A percentile compares a stretch with the other conserved stretches of the same genome.
Conservation (phyloP, 352 stramenopile genomes). For the Phytophthora cactorum region DNA sequence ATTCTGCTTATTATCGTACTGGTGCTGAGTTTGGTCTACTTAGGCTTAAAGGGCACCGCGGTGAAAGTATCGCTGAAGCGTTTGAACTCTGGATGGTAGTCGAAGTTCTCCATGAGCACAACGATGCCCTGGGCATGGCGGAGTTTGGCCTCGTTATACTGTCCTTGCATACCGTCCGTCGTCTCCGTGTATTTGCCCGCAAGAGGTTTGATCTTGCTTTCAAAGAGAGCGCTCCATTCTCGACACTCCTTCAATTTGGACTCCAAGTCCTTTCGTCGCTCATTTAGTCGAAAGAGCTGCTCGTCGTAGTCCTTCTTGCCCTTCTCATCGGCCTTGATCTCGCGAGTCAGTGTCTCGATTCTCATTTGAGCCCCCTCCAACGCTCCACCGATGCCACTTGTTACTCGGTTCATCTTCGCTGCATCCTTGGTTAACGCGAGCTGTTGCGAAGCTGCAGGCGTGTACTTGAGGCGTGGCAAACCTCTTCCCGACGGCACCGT, state of each 20-base stretch:
- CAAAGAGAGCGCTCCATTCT: slow-evolving; percentile 73
- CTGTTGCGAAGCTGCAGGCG: slow-evolving; percentile 46
- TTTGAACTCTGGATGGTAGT: slow-evolving; percentile 92
- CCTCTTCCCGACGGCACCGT: slow-evolving; percentile 27
- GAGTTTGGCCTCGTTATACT: slow-evolving; percentile 89
- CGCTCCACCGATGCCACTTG: slow-evolving; percentile 69
- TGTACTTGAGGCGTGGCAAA: slow-evolving; percentile 61
- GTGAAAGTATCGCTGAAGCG: slow-evolving; percentile 89
- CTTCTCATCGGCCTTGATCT: slow-evolving; percentile 81
- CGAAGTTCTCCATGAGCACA: slow-evolving; percentile 89
- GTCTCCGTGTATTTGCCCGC: slow-evolving; percentile 76
- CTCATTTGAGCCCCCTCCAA: slow-evolving; percentile 65
- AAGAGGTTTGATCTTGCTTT: slow-evolving; percentile 75
- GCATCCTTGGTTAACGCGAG: slow-evolving; percentile 62
- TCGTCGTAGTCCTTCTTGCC: slow-evolving; percentile 84
- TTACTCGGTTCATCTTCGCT: slow-evolving; percentile 74
- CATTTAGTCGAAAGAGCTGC: slow-evolving; percentile 66
- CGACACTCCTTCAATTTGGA: slow-evolving; percentile 56
- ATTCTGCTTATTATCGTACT: no score
- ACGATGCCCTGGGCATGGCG: slow-evolving; percentile 84
- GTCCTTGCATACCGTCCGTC: slow-evolving; percentile 74
- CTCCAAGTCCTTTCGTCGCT: slow-evolving; percentile 60
- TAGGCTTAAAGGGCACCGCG: slow-evolving; percentile 78
- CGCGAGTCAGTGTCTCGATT: slow-evolving; percentile 64
- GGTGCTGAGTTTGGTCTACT: slow-evolving; percentile 27